Percentiles rank a stretch among this genome's conserved stretches.
phyloP scores from a whole-genome alignment of 768 basidiomycete species.

The Leccinum sublutescens region DNA sequence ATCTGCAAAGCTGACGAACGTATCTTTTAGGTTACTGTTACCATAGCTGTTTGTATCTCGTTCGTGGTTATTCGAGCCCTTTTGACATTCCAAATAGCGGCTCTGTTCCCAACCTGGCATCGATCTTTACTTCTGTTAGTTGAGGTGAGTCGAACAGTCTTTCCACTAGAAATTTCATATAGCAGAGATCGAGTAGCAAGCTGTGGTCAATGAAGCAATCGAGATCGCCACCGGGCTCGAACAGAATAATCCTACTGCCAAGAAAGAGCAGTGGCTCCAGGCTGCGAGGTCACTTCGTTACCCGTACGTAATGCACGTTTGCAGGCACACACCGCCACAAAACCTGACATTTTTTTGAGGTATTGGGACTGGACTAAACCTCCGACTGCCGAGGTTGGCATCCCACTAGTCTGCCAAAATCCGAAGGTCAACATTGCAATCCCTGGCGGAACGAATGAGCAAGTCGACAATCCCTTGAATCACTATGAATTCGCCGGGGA shows the following conservation, averaged over 20 bases:
- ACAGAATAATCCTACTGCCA: not conserved
- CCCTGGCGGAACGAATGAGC: not conserved
- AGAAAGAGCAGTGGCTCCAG: constrained; percentile 10
- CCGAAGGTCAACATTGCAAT: not conserved
- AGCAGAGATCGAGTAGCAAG: constrained; percentile 10
- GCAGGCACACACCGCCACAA: not conserved
- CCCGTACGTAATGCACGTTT: constrained; percentile 11
- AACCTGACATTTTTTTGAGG: not conserved
- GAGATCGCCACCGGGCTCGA: constrained; percentile 11
- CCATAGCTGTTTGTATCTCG: constrained; percentile 12
- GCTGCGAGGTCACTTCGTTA: constrained; percentile 14
- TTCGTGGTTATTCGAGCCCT: not conserved
- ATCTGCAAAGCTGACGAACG: constrained; percentile 1
- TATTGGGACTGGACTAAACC: constrained; percentile 19
- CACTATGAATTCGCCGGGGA: constrained; percentile 7
- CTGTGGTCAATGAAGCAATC: constrained; percentile 15
- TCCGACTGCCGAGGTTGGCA: constrained; percentile 3
- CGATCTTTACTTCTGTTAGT: constrained; percentile 13
- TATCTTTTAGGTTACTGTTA: constrained; percentile 18
- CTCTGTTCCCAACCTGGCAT: constrained; percentile 25
- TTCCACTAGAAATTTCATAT: too few relatives aligned
- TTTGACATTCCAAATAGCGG: constrained; percentile 14
- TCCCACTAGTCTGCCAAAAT: constrained; percentile 8
- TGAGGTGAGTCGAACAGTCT: constrained; percentile 6
- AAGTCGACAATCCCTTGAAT: constrained; percentile 14